Conservation (phyloP, 2,329 filamentous ascomycete species). For the Diaporthe citri region DNA sequence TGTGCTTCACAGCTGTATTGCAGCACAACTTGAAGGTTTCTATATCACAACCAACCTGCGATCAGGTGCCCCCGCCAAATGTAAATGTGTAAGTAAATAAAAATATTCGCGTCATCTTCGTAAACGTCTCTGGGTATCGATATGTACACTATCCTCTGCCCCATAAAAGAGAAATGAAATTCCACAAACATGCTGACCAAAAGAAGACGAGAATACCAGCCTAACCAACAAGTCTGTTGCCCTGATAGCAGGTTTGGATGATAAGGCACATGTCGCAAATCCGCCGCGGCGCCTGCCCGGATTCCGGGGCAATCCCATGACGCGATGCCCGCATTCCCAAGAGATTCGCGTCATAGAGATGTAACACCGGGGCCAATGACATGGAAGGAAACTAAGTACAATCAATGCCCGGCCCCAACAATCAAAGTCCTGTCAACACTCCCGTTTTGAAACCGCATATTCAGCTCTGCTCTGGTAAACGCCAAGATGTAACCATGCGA, state of each 20-base stretch:
- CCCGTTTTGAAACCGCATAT: neutral
- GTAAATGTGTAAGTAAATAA: neutral
- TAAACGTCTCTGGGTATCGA: slow-evolving; percentile 29
- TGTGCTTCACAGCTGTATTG: no score
- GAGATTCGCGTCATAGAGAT: no score
- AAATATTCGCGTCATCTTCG: neutral
- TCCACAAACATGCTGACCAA: neutral
- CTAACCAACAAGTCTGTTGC: neutral
- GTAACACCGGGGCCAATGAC: neutral
- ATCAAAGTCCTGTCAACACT: neutral
- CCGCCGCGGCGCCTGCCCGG: neutral
- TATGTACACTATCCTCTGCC: slow-evolving; percentile 6
- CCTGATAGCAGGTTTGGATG: neutral
- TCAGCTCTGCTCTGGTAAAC: neutral
- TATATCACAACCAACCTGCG: no score
- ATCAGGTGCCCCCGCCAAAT: neutral
- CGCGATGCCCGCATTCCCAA: neutral
- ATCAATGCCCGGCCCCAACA: neutral
- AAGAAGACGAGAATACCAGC: neutral
- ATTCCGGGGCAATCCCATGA: neutral
- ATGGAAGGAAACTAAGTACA: neutral
- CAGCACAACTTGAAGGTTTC: no score
- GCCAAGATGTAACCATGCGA: slow-evolving; percentile 15
- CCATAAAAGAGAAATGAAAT: neutral
- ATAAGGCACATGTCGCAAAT: neutral